Conservation (phyloP, 169 alveolate species). For the Toxoplasma gondii region DNA sequence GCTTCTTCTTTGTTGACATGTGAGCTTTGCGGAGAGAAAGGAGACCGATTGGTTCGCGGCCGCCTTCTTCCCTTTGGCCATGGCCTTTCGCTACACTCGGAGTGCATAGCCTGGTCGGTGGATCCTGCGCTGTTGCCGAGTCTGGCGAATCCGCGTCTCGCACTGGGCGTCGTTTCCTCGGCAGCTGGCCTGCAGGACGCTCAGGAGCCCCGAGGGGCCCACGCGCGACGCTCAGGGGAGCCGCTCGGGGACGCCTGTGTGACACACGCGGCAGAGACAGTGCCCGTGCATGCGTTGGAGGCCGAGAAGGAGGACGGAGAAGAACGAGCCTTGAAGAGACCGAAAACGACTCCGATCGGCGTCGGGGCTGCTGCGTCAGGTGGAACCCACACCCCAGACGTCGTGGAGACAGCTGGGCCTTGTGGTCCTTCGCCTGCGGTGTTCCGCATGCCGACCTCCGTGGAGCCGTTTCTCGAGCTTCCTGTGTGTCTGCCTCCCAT, state of each 20-base stretch:
- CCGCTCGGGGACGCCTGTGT: background rate
- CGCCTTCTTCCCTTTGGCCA: constrained; percentile 27
- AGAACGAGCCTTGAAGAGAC: too few species aligned
- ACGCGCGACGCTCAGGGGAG: background rate
- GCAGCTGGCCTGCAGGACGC: background rate
- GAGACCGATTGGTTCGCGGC: constrained; percentile 40
- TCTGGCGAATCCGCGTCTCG: background rate
- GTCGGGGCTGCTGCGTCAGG: too few species aligned
- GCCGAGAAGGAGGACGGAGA: too few species aligned
- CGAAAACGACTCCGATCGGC: too few species aligned
- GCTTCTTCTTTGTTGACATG: background rate
- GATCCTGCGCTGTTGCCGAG: constrained; percentile 27
- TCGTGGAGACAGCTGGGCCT: too few species aligned
- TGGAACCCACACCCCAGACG: too few species aligned
- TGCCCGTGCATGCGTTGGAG: too few species aligned
- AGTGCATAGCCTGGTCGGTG: constrained; percentile 58
- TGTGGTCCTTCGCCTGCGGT: too few species aligned
- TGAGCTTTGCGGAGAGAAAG: background rate
- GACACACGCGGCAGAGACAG: background rate
- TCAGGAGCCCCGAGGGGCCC: background rate
- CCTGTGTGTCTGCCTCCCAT: constrained; percentile 63
- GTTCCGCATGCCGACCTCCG: too few species aligned
- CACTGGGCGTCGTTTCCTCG: background rate
- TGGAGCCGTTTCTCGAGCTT: constrained; percentile 29
- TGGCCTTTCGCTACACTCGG: constrained; percentile 2